Conservation (phyloP, 2,329 filamentous ascomycete genomes). For the Thelonectria olida region DNA sequence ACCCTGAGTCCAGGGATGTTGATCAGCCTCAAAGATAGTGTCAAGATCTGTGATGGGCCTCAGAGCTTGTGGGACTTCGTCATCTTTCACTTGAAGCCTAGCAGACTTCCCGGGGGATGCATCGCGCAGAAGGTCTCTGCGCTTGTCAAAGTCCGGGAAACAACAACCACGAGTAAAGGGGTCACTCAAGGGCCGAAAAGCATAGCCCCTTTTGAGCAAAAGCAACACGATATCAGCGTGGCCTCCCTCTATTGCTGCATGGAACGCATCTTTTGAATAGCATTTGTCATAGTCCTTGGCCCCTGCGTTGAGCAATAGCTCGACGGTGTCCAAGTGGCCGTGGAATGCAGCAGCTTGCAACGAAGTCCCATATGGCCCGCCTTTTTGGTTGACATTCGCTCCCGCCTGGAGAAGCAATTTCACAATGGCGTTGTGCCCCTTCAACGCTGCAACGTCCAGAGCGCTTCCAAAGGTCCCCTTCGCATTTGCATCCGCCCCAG, state of each 20-base stretch:
- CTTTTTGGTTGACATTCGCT: constrained; percentile 4
- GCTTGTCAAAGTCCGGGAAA: neutral
- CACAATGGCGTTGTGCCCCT: neutral
- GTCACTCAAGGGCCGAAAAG: neutral
- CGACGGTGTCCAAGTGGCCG: neutral
- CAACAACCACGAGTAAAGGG: too few relatives aligned
- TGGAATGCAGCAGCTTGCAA: constrained; percentile 20
- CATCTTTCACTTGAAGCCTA: neutral
- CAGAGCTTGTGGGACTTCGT: neutral
- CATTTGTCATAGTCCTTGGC: neutral
- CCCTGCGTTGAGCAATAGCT: constrained; percentile 1
- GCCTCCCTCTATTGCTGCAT: constrained; percentile 17
- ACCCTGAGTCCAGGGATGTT: neutral
- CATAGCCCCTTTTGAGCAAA: neutral
- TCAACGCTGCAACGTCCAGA: constrained; percentile 5
- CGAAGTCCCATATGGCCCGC: neutral
- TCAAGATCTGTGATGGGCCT: neutral
- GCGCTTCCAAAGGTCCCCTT: constrained; percentile 3
- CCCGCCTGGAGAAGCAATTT: neutral
- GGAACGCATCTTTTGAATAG: constrained; percentile 10
- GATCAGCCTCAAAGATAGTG: neutral
- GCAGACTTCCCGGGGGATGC: neutral
- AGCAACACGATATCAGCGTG: constrained; percentile 14
- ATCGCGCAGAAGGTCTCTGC: constrained; percentile 1
- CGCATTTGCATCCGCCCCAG: neutral